A percentile compares a stretch with the other conserved stretches of the same genome.
Conservation (phyloP, 2,329 filamentous ascomycete genomes). For the Talaromyces funiculosus region DNA sequence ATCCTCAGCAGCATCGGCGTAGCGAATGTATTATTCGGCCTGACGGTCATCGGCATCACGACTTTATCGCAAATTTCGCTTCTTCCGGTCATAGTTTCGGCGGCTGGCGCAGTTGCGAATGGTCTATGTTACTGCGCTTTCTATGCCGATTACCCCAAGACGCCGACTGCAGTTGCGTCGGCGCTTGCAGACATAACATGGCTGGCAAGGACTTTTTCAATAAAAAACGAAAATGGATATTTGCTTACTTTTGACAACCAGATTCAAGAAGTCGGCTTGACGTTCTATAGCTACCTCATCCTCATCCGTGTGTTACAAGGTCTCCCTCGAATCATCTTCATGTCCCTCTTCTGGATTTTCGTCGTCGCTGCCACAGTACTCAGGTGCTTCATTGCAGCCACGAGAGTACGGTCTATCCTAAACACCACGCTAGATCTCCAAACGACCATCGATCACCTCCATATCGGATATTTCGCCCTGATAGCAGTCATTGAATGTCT, state of each 20-base stretch:
- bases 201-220: neutral
- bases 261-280: neutral
- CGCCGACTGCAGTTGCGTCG: neutral
- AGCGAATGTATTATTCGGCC: neutral
- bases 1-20: conserved; percentile 3
- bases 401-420: neutral
- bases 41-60: neutral
- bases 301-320: neutral
- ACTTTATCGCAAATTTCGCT: neutral
- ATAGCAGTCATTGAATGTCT: neutral
- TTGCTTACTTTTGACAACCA: neutral
- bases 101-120: neutral
- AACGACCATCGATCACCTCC: neutral
- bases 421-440: neutral
- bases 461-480: neutral
- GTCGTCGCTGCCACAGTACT: neutral
- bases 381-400: neutral
- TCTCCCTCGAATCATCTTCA: neutral
- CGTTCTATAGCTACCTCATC: conserved; percentile 3
- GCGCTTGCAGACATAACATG: neutral
- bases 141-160: neutral
- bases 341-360: neutral
- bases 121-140: neutral
- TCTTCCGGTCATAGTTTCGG: neutral
- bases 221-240: too few species aligned